Percentiles rank a stretch among this genome's conserved stretches.
Evolutionary conservation across 129 eudicot species (phyloP).

Genomic region (Saussurea involucrata): DNA sequence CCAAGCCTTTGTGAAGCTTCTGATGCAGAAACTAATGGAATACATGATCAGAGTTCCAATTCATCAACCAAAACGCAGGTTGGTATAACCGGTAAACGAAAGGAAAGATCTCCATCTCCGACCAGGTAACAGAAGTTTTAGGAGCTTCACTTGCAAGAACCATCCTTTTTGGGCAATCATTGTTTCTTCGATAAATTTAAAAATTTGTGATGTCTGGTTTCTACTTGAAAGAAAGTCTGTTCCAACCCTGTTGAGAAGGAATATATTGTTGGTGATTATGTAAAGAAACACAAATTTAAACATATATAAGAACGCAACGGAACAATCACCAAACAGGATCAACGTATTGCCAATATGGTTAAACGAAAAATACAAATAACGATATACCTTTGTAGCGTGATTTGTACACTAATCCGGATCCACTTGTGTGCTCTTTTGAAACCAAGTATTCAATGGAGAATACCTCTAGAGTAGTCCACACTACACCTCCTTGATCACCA

Average conservation of each 20-base stretch:
- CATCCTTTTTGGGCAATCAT: background rate
- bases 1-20: conserved; percentile 25
- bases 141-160: background rate
- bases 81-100: conserved; percentile 56
- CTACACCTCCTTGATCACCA: too few species aligned
- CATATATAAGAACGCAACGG: too few species aligned
- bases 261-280: too few species aligned
- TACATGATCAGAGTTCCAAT: background rate
- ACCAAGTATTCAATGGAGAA: too few species aligned
- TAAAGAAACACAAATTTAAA: too few species aligned
- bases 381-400: too few species aligned
- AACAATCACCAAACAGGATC: too few species aligned
- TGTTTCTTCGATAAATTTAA: background rate
- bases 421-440: too few species aligned
- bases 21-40: conserved; percentile 10
- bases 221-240: background rate
- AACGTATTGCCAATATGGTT: too few species aligned
- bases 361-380: too few species aligned
- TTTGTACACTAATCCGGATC: too few species aligned
- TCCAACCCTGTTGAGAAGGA: background rate
- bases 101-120: conserved; percentile 51
- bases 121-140: conserved; percentile 11
- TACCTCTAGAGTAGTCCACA: too few species aligned
- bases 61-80: background rate
- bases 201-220: background rate